phyloP scores from a whole-genome alignment of 129 eudicot genomes.

The Flaveria sonorensis region DNA sequence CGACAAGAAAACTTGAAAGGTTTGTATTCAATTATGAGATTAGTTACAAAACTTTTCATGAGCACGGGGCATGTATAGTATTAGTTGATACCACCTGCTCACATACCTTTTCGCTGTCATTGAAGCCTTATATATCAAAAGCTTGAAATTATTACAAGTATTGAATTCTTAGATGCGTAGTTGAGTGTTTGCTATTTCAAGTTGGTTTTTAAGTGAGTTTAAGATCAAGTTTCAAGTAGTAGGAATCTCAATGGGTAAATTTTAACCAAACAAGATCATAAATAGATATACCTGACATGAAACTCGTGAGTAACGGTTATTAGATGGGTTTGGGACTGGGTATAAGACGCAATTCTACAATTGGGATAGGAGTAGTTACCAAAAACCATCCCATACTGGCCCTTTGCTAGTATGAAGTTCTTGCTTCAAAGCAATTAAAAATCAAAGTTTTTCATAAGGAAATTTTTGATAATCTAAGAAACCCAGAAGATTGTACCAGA shows the following conservation, averaged over 20 bases:
- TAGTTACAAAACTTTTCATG: not conserved
- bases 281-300: not conserved
- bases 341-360: no score
- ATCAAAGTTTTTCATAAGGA: not conserved
- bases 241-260: not conserved
- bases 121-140: no score
- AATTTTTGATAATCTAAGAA: not conserved
- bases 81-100: not conserved
- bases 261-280: no score
- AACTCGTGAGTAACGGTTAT: not conserved
- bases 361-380: not conserved
- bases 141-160: not conserved
- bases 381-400: not conserved
- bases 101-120: not conserved
- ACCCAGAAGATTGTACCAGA: not conserved
- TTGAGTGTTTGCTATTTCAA: not conserved
- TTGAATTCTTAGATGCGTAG: not conserved
- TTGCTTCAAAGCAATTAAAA: constrained; percentile 16
- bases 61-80: not conserved
- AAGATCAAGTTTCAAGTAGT: not conserved
- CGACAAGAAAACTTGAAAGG: not conserved
- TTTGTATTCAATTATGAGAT: not conserved
- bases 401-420: not conserved
- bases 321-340: not conserved
- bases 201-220: not conserved